Evolutionary conservation across 2,329 filamentous ascomycete species (phyloP), one percentile per base, ranked within the genome.

Genomic region (Westerdykella sp.): DNA sequence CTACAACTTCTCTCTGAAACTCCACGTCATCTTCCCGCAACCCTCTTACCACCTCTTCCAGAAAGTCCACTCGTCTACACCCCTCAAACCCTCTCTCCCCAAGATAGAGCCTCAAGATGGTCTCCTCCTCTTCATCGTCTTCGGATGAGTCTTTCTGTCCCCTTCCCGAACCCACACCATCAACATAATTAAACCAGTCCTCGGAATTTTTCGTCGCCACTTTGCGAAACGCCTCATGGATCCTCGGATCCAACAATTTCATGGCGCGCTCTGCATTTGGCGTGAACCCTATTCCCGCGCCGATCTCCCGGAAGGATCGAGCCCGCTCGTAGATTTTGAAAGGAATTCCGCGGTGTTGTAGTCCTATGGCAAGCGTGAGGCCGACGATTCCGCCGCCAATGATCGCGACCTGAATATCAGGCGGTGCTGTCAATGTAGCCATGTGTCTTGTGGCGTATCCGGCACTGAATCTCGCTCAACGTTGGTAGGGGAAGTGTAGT

Each of bases 191-290:
- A 16, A 48, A 48, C 14, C 40, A 36, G 21, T 43, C 40, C 13
- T 41, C 39, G 9, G 39, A 41, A 39, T 69, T 70, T 28, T 44
- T 41, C 13, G 65, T 67, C 2, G 53, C 54, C 9, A 60, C 53
- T 31, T 60, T 63, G 12, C 66, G 54, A 47, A 73, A 72, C 6
- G 18, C 18, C 18, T 21, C 18, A 21, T 21, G 18, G 18, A 21
- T 21, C 4, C 18, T 41, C 40, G 10, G n/a, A n/a, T 18, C 34
- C 34, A 42, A 22, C 10, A 13, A n/a, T 28, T 39, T 62, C 69
- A 80, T 73, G 2, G 76, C 72, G 21, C 70, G 69, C 34, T 70
- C 63, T 1, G 75, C 72, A 44, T 77, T 77, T 22, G 73, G 69
- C 3, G 73, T 73, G 44, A 55, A 55, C 3, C 18, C 48, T 10